Evolutionary conservation across 345 rosid genomes (phyloP).

Genomic region (Boechera stricta): DNA sequence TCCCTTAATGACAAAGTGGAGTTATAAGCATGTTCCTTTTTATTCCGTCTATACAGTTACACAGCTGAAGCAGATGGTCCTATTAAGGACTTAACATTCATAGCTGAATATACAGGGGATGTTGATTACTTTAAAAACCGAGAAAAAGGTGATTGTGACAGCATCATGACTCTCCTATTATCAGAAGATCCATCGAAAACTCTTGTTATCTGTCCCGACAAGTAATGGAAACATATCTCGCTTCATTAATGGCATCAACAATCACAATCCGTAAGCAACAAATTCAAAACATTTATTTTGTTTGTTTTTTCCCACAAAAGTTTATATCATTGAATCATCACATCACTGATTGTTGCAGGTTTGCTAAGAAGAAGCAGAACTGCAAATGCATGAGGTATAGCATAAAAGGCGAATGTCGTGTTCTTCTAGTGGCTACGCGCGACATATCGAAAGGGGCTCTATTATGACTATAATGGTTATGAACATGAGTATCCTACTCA

Average conservation of each 20-base stretch:
- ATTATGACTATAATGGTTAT: constrained; percentile 93
- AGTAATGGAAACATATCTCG: constrained; percentile 85
- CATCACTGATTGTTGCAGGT: constrained; percentile 58
- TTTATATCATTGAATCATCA: not conserved
- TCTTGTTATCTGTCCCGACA: constrained; percentile 90
- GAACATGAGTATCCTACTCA: constrained; percentile 95
- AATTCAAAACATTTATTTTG: constrained; percentile 16
- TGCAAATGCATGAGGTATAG: constrained; percentile 91
- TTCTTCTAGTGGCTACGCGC: constrained; percentile 84
- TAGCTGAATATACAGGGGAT: constrained; percentile 89
- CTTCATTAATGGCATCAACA: constrained; percentile 90
- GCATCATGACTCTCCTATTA: constrained; percentile 89
- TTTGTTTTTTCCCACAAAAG: not conserved
- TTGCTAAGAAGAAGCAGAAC: constrained; percentile 88
- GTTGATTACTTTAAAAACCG: constrained; percentile 82
- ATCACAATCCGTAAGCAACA: constrained; percentile 70
- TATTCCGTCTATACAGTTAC: constrained; percentile 56
- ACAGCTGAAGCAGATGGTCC: constrained; percentile 86
- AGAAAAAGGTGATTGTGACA: constrained; percentile 85
- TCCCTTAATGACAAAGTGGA: constrained; percentile 16
- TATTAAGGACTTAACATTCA: constrained; percentile 84
- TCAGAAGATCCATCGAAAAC: constrained; percentile 65
- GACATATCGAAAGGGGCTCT: constrained; percentile 82
- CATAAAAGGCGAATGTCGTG: constrained; percentile 83
- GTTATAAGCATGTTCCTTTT: constrained; percentile 29